phyloP scores from a whole-genome alignment of 2,329 filamentous ascomycete genomes.

The Fusarium brevicatenulatum region DNA sequence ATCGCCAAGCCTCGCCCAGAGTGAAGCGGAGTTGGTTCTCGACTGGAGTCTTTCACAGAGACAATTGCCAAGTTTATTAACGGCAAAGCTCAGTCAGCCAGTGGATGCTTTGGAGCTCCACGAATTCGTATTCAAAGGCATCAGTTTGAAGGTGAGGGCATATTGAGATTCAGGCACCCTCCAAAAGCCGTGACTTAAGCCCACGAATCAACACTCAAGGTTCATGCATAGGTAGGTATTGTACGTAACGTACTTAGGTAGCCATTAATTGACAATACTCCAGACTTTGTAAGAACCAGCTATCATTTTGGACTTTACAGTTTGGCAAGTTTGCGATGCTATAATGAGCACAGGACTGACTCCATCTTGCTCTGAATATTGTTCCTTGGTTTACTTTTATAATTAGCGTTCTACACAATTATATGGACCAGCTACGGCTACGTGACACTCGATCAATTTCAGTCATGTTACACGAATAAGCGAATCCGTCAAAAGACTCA shows the following conservation, averaged over 20 bases:
- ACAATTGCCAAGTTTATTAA: conserved; percentile 13
- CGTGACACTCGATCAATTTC: background rate
- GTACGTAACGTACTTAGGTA: background rate
- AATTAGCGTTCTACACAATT: background rate
- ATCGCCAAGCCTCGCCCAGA: conserved; percentile 32
- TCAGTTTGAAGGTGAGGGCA: background rate
- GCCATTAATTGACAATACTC: background rate
- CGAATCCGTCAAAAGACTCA: background rate
- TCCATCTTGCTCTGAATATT: background rate
- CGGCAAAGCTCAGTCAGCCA: background rate
- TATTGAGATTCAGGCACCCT: background rate
- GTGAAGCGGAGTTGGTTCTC: conserved; percentile 21
- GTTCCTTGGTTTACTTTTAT: background rate
- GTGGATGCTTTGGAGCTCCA: conserved; percentile 5
- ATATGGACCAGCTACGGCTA: background rate
- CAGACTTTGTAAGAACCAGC: background rate
- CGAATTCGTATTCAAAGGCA: background rate
- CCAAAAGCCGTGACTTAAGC: background rate
- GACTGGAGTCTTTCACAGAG: conserved; percentile 5
- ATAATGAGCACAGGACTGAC: background rate
- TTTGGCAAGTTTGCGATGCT: background rate
- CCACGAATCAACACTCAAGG: background rate
- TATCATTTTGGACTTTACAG: background rate
- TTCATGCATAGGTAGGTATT: background rate
- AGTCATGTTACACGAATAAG: background rate